Conservation (phyloP, 768 basidiomycete species). For the Rubroboletus pulcherrimus region DNA sequence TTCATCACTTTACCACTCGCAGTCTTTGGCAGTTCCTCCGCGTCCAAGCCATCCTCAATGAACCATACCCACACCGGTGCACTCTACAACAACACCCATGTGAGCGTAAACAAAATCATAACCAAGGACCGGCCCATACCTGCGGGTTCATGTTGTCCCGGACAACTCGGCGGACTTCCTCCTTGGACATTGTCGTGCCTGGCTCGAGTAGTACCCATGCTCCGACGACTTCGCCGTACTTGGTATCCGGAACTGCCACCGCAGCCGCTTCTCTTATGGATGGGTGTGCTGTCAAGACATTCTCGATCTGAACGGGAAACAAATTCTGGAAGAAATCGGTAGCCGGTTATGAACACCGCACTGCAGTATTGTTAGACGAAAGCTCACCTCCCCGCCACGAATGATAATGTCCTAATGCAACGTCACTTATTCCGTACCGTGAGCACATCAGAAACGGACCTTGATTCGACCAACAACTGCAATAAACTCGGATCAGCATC, state of each 20-base stretch:
- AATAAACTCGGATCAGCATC: background rate
- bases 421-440: background rate
- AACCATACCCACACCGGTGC: slow-evolving; percentile 85
- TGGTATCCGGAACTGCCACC: slow-evolving; percentile 63
- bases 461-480: slow-evolving; percentile 78
- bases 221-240: slow-evolving; percentile 77
- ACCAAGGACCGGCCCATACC: slow-evolving; percentile 36
- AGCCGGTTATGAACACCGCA: background rate
- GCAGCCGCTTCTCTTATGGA: slow-evolving; percentile 69
- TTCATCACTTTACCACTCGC: slow-evolving; percentile 88
- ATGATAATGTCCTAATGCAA: slow-evolving; percentile 70
- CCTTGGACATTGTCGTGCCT: slow-evolving; percentile 36
- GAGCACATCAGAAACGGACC: slow-evolving; percentile 34
- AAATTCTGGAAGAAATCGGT: slow-evolving; percentile 51
- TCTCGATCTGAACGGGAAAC: slow-evolving; percentile 83
- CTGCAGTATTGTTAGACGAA: background rate
- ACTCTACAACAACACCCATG: slow-evolving; percentile 43
- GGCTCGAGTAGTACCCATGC: slow-evolving; percentile 65
- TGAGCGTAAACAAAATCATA: background rate
- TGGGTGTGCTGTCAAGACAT: slow-evolving; percentile 53
- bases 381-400: slow-evolving; percentile 71
- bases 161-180: slow-evolving; percentile 54
- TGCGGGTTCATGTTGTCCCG: slow-evolving; percentile 71
- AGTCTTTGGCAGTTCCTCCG: slow-evolving; percentile 70
- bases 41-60: slow-evolving; percentile 58